Evolutionary conservation across 768 basidiomycete species (phyloP), one percentile per base, ranked within the genome.

Genomic region (Tricholoma flavovirens): DNA sequence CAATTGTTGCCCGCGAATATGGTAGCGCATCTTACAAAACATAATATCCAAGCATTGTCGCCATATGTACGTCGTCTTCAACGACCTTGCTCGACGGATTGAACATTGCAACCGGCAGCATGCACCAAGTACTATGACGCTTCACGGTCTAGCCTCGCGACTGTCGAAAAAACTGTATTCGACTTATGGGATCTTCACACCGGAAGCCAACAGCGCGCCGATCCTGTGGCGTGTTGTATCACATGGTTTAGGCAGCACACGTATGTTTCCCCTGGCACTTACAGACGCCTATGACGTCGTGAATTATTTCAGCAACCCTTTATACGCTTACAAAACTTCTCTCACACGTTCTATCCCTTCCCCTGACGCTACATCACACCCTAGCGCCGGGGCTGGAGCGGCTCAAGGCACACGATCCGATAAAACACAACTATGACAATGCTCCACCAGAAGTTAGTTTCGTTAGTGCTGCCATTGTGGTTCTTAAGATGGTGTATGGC

Each of bases 401-500:
- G 30, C 53, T 67, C 10, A 75, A 72, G 57, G 61, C 62, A 21
- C 63, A 64, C 12, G 81, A 82, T 60, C 73, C 73, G 14, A 71
- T 69, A 46, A 66, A 71, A 21, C 82, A 84, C 65, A 77, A 75
- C 53, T 75, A 78, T 53, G 89, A 90, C 67, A 83, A 80, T 60
- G 77, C 80, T 26, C 83, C 89, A 5, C 79, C 86, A 9, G 92
- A 94, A 65, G 72, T 87, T 49, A 78, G 79, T 2, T 71, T 91
- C 21, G 66, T 82, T 43, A 83, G 80, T 2, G 75, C 74, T 12
- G 79, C 80, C 49, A 76, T 93, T 11, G 77, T 92, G 10, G 83
- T 85, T 33, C 74, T 94, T 62, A 95, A 94, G 72, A 77, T 96
- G 77, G 80, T 86, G 22, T 94, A 94, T 63, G 94, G 93, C 0